Evolutionary conservation across 225 moss, liverwort and hornwort genomes (phyloP).

Genomic region (Ulota crispa): DNA sequence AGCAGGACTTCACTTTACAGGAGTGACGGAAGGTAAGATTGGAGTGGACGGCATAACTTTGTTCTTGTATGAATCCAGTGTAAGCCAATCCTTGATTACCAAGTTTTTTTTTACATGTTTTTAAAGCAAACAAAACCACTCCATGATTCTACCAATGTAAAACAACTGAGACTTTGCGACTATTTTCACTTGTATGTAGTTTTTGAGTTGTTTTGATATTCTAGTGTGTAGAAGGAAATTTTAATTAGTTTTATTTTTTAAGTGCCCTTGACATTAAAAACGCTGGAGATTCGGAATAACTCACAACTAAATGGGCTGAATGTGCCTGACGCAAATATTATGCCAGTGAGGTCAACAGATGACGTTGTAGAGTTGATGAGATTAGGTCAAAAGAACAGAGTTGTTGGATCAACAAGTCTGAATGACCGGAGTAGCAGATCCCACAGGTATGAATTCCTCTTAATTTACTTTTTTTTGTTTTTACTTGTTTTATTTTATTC

Average conservation of each 20-base stretch:
- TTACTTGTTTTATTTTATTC: too few relatives aligned
- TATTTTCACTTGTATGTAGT: slow-evolving; percentile 1
- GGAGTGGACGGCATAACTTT: neutral
- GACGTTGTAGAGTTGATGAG: slow-evolving; percentile 92
- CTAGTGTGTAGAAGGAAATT: neutral
- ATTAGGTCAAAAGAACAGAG: slow-evolving; percentile 81
- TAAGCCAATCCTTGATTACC: neutral
- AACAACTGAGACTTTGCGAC: neutral
- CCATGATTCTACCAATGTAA: neutral
- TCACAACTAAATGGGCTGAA: slow-evolving; percentile 78
- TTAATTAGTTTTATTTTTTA: neutral
- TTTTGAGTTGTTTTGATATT: neutral
- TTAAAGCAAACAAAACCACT: neutral
- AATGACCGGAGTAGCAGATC: slow-evolving; percentile 97
- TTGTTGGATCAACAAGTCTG: slow-evolving; percentile 88
- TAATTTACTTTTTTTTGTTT: too few relatives aligned
- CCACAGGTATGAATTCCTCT: slow-evolving; percentile 45
- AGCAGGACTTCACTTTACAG: neutral
- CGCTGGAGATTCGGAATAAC: slow-evolving; percentile 93
- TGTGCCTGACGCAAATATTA: slow-evolving; percentile 85
- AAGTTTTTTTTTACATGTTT: neutral
- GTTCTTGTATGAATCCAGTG: neutral
- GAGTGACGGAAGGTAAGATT: neutral
- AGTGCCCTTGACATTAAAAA: slow-evolving; percentile 54
- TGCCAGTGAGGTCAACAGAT: slow-evolving; percentile 78